Conservation (phyloP, 2,329 filamentous ascomycete species). For the Fusarium sp. region DNA sequence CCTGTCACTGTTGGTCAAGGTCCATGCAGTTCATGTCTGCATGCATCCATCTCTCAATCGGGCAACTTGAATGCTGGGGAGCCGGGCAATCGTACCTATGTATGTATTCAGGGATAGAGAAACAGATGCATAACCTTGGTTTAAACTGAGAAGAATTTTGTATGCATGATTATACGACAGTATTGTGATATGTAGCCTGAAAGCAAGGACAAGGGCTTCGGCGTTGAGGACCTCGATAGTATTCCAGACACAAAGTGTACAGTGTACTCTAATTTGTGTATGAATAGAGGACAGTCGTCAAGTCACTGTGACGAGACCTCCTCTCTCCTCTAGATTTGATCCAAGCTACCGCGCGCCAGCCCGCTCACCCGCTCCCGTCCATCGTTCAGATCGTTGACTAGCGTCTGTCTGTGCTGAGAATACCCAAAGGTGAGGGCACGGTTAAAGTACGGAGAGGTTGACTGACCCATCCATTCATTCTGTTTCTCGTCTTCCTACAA, state of each 20-base stretch:
- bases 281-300: not conserved
- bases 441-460: not conserved
- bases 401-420: slow-evolving; percentile 12
- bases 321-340: not conserved
- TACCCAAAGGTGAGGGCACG: not conserved
- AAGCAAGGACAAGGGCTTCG: slow-evolving; percentile 1
- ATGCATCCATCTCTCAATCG: slow-evolving; percentile 33
- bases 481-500: not conserved
- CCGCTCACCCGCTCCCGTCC: slow-evolving; percentile 25
- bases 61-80: slow-evolving; percentile 4
- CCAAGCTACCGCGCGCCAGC: slow-evolving; percentile 23
- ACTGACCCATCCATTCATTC: not conserved
- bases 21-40: slow-evolving; percentile 25
- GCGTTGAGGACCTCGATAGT: not conserved
- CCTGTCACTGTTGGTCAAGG: not conserved
- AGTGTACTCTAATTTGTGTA: not conserved
- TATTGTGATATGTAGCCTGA: not conserved
- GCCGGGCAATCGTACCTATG: not conserved
- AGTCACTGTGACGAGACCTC: not conserved
- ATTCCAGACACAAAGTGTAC: not conserved
- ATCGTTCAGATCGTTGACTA: slow-evolving; percentile 32
- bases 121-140: not conserved
- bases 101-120: slow-evolving; percentile 2
- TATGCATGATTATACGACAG: slow-evolving; percentile 3
- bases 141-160: not conserved